phyloP scores from a whole-genome alignment of 345 rosid genomes.

The Mallotus nudiflorus region DNA sequence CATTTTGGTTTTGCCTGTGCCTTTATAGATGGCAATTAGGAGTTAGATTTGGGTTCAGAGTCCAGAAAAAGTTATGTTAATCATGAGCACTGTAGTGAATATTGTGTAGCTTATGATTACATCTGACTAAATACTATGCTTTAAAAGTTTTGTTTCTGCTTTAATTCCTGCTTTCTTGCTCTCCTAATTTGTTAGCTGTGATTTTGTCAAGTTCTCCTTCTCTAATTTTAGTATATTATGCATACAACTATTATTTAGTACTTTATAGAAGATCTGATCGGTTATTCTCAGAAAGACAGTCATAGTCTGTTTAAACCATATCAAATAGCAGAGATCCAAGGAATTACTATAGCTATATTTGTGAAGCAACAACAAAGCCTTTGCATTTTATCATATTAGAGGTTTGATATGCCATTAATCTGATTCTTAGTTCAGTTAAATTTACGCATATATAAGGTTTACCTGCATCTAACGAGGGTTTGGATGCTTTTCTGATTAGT shows the following conservation, averaged over 20 bases:
- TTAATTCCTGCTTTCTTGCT: background rate
- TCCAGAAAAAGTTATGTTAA: background rate
- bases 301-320: background rate
- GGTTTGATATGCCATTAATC: background rate
- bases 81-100: background rate
- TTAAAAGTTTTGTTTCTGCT: background rate
- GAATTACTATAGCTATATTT: background rate
- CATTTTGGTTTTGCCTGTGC: constrained; percentile 5
- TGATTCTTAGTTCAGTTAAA: background rate
- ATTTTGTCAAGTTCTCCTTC: background rate
- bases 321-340: background rate
- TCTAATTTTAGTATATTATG: background rate
- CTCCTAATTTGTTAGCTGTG: background rate
- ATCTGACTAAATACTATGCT: background rate
- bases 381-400: background rate
- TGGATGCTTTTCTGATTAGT: background rate
- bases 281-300: background rate
- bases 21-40: background rate
- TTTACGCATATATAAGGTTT: background rate
- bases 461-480: background rate
- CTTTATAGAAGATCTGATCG: background rate
- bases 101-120: background rate
- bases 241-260: background rate
- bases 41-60: background rate
- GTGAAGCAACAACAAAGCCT: background rate